phyloP scores from a whole-genome alignment of 768 basidiomycete genomes.

The Russula compacta region DNA sequence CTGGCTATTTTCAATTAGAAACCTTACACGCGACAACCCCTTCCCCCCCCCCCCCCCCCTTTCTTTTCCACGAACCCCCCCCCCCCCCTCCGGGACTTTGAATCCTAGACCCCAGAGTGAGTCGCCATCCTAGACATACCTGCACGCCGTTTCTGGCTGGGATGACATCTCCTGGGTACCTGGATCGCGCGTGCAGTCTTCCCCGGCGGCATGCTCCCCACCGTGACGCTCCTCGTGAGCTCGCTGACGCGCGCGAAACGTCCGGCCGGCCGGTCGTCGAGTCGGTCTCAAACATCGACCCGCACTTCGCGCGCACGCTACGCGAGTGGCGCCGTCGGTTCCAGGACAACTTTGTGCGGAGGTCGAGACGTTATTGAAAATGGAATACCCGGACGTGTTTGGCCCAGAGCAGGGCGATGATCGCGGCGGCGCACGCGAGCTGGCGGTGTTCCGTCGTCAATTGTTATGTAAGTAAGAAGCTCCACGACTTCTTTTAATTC shows the following conservation, averaged over 20 bases:
- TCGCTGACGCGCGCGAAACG: conserved; percentile 8
- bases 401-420: conserved; percentile 23
- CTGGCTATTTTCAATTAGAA: neutral
- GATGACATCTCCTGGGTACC: neutral
- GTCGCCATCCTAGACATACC: neutral
- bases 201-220: conserved; percentile 18
- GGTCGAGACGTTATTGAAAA: conserved; percentile 37
- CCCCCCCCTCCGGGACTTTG: too few relatives aligned
- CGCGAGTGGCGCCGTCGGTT: conserved; percentile 68
- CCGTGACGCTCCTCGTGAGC: conserved; percentile 14
- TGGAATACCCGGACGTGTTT: conserved; percentile 55
- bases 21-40: neutral
- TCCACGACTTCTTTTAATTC: too few relatives aligned
- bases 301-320: conserved; percentile 71
- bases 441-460: conserved; percentile 67
- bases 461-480: conserved; percentile 45
- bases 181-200: neutral
- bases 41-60: too few relatives aligned
- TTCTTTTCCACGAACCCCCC: too few relatives aligned
- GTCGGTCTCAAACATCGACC: conserved; percentile 22
- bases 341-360: conserved; percentile 45
- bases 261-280: conserved; percentile 12
- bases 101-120: neutral
- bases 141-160: neutral
- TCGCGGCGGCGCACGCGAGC: conserved; percentile 40